These are phyloP conservation scores for Termitomyces titanicus DNA, from an alignment of 768 basidiomycete genomes.

Conservation along the genomic window DNA sequence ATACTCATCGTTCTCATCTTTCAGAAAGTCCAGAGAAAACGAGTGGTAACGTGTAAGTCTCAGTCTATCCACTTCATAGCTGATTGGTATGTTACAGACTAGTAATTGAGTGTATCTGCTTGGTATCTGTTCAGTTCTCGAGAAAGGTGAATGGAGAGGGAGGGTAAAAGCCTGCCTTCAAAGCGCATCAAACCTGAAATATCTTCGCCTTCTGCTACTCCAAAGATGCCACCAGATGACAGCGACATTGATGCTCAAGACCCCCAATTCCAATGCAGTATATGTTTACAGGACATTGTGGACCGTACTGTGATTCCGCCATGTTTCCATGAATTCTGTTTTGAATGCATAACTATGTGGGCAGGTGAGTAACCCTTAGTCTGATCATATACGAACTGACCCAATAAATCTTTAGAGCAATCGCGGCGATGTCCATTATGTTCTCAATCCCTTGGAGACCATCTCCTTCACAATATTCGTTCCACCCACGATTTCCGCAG, in stretches of 20 bases:
- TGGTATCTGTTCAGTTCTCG: not conserved
- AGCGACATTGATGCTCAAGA: conserved; percentile 18
- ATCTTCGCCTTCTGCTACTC: conserved; percentile 14
- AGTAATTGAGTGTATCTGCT: not conserved
- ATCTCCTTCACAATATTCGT: conserved; percentile 77
- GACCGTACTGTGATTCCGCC: conserved; percentile 80
- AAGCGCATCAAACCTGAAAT: conserved; percentile 37
- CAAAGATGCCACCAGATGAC: not conserved
- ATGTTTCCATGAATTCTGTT: conserved; percentile 93
- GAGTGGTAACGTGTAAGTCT: not conserved
- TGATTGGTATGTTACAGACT: not conserved
- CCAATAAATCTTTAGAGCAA: conserved; percentile 46
- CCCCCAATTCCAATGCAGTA: conserved; percentile 69
- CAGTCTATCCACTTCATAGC: not conserved
- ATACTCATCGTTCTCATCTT: too few species aligned
- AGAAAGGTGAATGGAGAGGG: conserved; percentile 9
- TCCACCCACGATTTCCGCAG: conserved; percentile 81
- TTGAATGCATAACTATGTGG: conserved; percentile 87
- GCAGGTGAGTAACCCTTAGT: conserved; percentile 51
- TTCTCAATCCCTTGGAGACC: conserved; percentile 60
- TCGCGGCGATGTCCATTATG: conserved; percentile 79
- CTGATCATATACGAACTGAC: not conserved
- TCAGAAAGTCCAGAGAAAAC: too few species aligned
- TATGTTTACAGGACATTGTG: conserved; percentile 74
- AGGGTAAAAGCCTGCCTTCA: conserved; percentile 24